phyloP scores from a whole-genome alignment of 2,329 filamentous ascomycete species.

The Shiraia bambusicola region DNA sequence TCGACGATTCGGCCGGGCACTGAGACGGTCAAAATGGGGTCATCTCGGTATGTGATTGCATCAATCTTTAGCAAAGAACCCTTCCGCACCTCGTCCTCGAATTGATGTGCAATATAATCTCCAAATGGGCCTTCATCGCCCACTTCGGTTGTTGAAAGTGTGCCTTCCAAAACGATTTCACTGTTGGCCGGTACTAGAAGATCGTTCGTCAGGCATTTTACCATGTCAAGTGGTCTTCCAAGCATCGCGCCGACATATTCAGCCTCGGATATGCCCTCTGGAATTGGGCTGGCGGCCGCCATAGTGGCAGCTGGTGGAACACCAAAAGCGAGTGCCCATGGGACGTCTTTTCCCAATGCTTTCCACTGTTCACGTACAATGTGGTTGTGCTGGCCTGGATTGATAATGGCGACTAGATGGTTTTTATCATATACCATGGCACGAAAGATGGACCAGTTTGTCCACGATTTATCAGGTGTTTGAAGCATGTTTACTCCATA shows the following conservation, averaged over 20 bases:
- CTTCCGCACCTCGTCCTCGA: conserved; percentile 44
- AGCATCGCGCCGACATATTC: conserved; percentile 53
- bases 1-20: conserved; percentile 48
- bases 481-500: conserved; percentile 54
- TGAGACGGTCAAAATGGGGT: conserved; percentile 53
- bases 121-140: conserved; percentile 54
- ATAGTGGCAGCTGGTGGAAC: conserved; percentile 54
- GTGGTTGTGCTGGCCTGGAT: conserved; percentile 50
- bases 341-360: conserved; percentile 50
- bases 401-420: conserved; percentile 47
- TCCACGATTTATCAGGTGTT: conserved; percentile 51
- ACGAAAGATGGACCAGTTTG: conserved; percentile 50
- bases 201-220: conserved; percentile 55
- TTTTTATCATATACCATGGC: conserved; percentile 52
- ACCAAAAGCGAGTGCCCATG: conserved; percentile 49
- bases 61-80: conserved; percentile 49
- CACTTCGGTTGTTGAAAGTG: conserved; percentile 47
- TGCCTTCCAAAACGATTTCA: conserved; percentile 57
- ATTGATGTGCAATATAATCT: conserved; percentile 47
- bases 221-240: conserved; percentile 49
- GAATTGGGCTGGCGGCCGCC: conserved; percentile 36
- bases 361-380: conserved; percentile 52
- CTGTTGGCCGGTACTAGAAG: conserved; percentile 52
- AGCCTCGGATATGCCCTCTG: conserved; percentile 51
- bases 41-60: conserved; percentile 51